Base-by-base conservation (phyloP, 2,329 filamentous ascomycete genomes). In the Verticillium albo-atrum region DNA sequence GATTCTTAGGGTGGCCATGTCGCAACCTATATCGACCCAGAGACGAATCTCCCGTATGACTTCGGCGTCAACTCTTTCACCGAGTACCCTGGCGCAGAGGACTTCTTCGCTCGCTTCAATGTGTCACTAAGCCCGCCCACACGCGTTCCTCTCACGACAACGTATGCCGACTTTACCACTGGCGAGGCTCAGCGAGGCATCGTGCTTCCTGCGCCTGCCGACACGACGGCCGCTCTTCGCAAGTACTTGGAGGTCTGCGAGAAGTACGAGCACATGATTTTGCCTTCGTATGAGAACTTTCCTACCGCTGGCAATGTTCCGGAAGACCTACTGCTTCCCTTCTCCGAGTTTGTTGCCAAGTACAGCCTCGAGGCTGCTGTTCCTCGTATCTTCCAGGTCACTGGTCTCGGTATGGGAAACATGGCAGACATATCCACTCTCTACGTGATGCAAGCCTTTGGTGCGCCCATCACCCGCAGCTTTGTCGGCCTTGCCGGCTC, bases 331-430 rank as follows among this genome's bases (percentile, higher is more conserved):
- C 64, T 78, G n/a, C 65, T 81, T 1, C 72, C 78, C 3, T 82
- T 78, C 59, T 73, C 76, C 23, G 71, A 80, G 3, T 82, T 82
- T 57, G 70, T 79, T 10, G 64, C 69, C 35, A 82, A 83, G 65
- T 75, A 82, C 67, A 65, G 70, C 14, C 66, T 84, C 4, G 66
- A 73, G 26, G 75, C 72, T 20, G 69, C 76, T 2, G 70, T 80
- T 1, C 72, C 70, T 20, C 68, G 72, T 7, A 71, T 80, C 17
- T 79, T 73, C 61, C 64, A 65, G 15, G 74, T 74, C 58, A 72
- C 73, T 1, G 73, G 75, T 25, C 73, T 80, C 55, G 81, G 79
- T 3, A 63, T 79, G 2, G 76, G 76, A 17, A 75, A 82, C 61
- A 70, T 80, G 37, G 67, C 78, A 5, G 69, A 72, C 3, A 63